Percentiles rank a stretch among this genome's conserved stretches.
Conservation (phyloP, 352 stramenopile genomes). For the Saprolegnia diclina region DNA sequence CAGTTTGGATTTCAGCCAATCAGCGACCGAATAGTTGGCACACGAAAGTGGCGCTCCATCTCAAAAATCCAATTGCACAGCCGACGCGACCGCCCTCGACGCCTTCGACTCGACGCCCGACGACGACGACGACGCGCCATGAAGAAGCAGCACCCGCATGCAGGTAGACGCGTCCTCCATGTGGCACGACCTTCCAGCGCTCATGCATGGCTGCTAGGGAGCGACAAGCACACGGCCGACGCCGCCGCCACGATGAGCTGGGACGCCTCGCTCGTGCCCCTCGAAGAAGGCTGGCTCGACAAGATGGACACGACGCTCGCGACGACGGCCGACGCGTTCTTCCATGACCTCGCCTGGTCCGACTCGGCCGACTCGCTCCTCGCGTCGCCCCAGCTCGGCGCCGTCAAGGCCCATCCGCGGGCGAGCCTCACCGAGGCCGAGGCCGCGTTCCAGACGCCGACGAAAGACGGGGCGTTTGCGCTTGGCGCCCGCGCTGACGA, state of each 20-base stretch:
- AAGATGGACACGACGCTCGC: constrained; percentile 12
- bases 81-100: background rate
- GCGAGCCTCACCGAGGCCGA: background rate
- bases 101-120: background rate
- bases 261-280: background rate
- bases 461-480: background rate
- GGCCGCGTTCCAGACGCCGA: background rate
- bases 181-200: background rate
- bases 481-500: too few relatives aligned
- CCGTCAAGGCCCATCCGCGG: background rate
- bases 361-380: constrained; percentile 5
- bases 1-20: constrained; percentile 23
- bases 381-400: background rate
- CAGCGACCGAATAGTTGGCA: background rate
- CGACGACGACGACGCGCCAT: background rate
- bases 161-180: background rate
- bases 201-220: background rate
- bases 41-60: background rate
- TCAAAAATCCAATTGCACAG: background rate
- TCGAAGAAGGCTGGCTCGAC: constrained; percentile 18
- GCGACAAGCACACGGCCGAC: background rate
- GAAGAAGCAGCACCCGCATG: background rate
- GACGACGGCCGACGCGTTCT: background rate
- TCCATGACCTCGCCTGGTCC: constrained; percentile 4
- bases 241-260: background rate